Evolutionary conservation across 2,329 filamentous ascomycete genomes (phyloP), one percentile per base, ranked within the genome.

Genomic region (Aspergillus vadensis): DNA sequence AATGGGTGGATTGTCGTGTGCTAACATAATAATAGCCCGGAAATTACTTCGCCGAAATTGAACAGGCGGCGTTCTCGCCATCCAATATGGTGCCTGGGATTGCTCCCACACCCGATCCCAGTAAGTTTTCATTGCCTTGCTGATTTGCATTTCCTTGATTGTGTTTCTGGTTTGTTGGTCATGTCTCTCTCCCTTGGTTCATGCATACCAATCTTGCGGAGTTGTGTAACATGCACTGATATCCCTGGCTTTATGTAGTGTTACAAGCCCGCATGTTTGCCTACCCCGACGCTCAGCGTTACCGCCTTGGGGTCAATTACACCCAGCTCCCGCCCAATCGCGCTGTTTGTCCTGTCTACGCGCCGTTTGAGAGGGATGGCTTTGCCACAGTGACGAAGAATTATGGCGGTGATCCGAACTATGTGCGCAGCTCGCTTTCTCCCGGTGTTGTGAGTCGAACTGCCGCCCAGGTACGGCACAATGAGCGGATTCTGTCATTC

Each of bases 351-450:
- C 71, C 68, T 4, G 69, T 80, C 4, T 79, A 83, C 51, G 80
- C 77, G 67, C 89, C 89, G 59, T 85, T 82, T 72, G 68, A 78
- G 61, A 70, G 77, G 7, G 77, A 79, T 48, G 76, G 77, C 5
- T 61, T 67, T 27, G 74, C 72, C 58, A 74, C 71, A 14, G 69
- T 74, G 14, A 70, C 68, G 15, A 80, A 79, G 58, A 88, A 87
- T 76, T 86, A 87, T 67, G 85, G 85, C 52, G 77, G 79, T 19
- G 83, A 86, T 69, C 84, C 85, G 9, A 85, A 85, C 74, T 88
- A 88, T 68, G 66, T 74, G 4, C 68, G 70, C 23, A 74, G 66
- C 19, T 63, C 62, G 15, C 55, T 74, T 8, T 65, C 64, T 6
- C 66, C 67, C 1, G 67, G 63, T 2, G 19, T 68, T 0, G 59